Base-by-base conservation (phyloP, 805 yeast genomes). In the Sugiyamaella chiloensis region DNA sequence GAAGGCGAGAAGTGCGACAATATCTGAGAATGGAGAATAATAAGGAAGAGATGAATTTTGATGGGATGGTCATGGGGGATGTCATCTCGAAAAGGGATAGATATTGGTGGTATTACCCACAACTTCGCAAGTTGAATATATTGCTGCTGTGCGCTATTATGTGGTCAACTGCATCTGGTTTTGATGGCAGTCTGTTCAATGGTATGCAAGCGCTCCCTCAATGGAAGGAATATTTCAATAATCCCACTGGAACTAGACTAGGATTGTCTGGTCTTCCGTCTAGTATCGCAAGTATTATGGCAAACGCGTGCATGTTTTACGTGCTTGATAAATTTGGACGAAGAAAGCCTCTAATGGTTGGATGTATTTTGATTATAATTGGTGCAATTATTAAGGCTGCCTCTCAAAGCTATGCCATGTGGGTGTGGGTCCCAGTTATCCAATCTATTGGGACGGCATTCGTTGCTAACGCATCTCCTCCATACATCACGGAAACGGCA, bases 401-500 rank as follows among this genome's bases (percentile, higher is more conserved):
- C 48, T 51, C 60, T 52, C 64, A 63, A 59, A 61, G 44, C 65
- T 80, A 53, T 87, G 84, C 43, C 87, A 83, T 52, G 62, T 80
- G 86, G 51, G 77, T 85, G 46, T 66, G 82, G 52, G 89, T 86
- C 21, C 76, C 93, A 70, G 79, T 82, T 43, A 62, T 80, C 24
- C 75, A 84, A 16, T 88, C 93, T 55, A 56, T 83, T 46, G 93
- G 91, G 58, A 82, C 80, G 51, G 89, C 90, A 53, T 64, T 84
- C 61, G 77, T 79, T 60, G 80, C 88, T 9, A 79, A 88, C 14
- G 82, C 88, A 26, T 81, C 83, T 52, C 91, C 93, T n/a, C 81
- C 82, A 49, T 84, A 85, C 79, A 87, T 83, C 61, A 75, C 89
- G 1, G 95, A 85, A 65, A 80, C 85, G 65, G 76, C 87, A 34